A percentile compares a stretch with the other conserved stretches of the same genome.
Evolutionary conservation across 2,329 filamentous ascomycete species (phyloP).

Genomic region (Lojkania enalia): DNA sequence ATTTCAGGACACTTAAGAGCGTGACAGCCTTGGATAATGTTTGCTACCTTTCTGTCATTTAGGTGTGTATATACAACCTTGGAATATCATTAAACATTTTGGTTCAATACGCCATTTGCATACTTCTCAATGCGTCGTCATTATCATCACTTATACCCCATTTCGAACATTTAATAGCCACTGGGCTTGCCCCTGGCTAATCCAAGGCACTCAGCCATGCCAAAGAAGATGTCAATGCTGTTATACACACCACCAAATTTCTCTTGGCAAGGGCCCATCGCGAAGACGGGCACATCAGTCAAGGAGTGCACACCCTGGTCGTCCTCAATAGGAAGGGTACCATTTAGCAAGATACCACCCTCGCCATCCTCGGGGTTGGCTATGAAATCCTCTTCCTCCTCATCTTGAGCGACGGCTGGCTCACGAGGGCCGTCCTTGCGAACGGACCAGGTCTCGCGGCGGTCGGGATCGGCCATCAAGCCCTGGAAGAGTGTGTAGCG

Average conservation of each 20-base stretch:
- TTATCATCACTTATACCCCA: not conserved
- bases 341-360: conserved; percentile 73
- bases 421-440: conserved; percentile 66
- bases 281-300: conserved; percentile 63
- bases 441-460: conserved; percentile 74
- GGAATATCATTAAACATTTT: not conserved
- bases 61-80: not conserved
- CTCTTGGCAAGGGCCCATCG: conserved; percentile 77
- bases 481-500: conserved; percentile 79
- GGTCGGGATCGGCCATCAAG: conserved; percentile 71
- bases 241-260: conserved; percentile 71
- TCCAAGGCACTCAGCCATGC: conserved; percentile 70
- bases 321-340: conserved; percentile 67
- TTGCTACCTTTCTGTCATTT: no score
- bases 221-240: conserved; percentile 75
- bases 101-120: no score
- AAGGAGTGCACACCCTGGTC: conserved; percentile 56
- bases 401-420: conserved; percentile 61
- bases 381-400: conserved; percentile 60
- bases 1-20: no score
- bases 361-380: conserved; percentile 69
- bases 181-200: conserved; percentile 28
- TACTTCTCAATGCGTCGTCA: not conserved
- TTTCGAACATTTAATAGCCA: not conserved
- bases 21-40: no score